phyloP scores from a whole-genome alignment of 352 stramenopile genomes.

The Plasmopara halstedii region DNA sequence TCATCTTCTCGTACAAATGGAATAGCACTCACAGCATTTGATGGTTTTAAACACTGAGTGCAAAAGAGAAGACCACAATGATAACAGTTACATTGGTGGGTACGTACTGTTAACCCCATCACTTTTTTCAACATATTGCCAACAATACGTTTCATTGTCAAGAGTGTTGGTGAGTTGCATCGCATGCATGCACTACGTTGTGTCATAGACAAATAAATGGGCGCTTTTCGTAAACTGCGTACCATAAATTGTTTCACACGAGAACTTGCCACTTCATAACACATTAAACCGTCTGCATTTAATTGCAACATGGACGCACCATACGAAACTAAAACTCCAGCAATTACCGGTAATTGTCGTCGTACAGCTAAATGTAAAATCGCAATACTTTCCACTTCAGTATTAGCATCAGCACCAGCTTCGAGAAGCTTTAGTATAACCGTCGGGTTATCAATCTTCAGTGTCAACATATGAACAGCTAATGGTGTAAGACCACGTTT shows the following conservation, averaged over 20 bases:
- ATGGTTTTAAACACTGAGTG: constrained; percentile 49
- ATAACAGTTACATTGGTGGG: constrained; percentile 72
- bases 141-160: constrained; percentile 39
- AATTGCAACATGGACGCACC: constrained; percentile 52
- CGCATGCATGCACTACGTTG: constrained; percentile 69
- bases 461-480: constrained; percentile 71
- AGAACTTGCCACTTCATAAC: constrained; percentile 60
- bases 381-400: constrained; percentile 52
- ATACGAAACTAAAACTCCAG: constrained; percentile 51
- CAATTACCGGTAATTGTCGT: constrained; percentile 43
- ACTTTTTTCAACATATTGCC: constrained; percentile 52
- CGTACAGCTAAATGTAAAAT: constrained; percentile 53
- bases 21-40: constrained; percentile 35
- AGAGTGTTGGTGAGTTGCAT: constrained; percentile 41
- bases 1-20: constrained; percentile 51
- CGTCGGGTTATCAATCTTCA: constrained; percentile 64
- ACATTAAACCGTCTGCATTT: constrained; percentile 69
- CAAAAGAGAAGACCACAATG: constrained; percentile 78
- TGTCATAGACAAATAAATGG: constrained; percentile 36
- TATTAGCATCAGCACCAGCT: constrained; percentile 45
- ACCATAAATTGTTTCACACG: constrained; percentile 65
- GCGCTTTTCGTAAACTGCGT: constrained; percentile 43
- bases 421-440: constrained; percentile 63
- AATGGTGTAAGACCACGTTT: constrained; percentile 60
- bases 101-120: constrained; percentile 33